A percentile compares a stretch with the other conserved stretches of the same genome.
phyloP scores from a whole-genome alignment of 1,139 yeast genomes.

The Hansenula lynferdii region DNA sequence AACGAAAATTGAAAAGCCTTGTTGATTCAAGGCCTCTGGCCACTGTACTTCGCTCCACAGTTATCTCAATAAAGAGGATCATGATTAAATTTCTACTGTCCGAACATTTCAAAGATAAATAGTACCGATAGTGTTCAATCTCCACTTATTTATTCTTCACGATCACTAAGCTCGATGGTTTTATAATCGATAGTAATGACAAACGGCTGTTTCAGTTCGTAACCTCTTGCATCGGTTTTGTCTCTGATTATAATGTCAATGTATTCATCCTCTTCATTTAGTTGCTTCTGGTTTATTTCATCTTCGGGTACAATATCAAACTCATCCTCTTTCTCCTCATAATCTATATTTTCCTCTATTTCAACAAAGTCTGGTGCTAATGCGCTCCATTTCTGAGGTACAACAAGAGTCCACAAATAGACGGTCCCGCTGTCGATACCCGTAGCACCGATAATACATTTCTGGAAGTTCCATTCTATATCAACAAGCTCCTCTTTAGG shows the following conservation, averaged over 20 bases:
- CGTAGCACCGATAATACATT: constrained; percentile 78
- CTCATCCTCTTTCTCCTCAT: constrained; percentile 87
- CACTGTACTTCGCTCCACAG: too few species aligned
- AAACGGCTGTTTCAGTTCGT: constrained; percentile 18
- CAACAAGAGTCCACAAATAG: constrained; percentile 76
- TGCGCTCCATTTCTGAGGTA: constrained; percentile 96
- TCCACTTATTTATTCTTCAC: background rate
- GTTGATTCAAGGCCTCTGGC: too few species aligned
- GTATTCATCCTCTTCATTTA: constrained; percentile 59
- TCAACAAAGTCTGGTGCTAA: constrained; percentile 96
- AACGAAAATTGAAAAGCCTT: too few species aligned
- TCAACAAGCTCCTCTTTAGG: constrained; percentile 82
- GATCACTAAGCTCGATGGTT: background rate
- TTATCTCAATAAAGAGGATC: too few species aligned
- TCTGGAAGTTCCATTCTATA: constrained; percentile 77
- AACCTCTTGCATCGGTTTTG: constrained; percentile 61
- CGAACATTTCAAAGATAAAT: too few species aligned
- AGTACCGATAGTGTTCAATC: too few species aligned
- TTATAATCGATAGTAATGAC: constrained; percentile 15
- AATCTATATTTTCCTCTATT: constrained; percentile 86
- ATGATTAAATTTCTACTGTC: too few species aligned
- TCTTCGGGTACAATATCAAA: constrained; percentile 74
- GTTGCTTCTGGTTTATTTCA: constrained; percentile 54
- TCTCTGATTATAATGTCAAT: constrained; percentile 70
- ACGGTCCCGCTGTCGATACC: constrained; percentile 85